Evolutionary conservation across 2,329 filamentous ascomycete species (phyloP).

Genomic region (Ceratocystis variospora): DNA sequence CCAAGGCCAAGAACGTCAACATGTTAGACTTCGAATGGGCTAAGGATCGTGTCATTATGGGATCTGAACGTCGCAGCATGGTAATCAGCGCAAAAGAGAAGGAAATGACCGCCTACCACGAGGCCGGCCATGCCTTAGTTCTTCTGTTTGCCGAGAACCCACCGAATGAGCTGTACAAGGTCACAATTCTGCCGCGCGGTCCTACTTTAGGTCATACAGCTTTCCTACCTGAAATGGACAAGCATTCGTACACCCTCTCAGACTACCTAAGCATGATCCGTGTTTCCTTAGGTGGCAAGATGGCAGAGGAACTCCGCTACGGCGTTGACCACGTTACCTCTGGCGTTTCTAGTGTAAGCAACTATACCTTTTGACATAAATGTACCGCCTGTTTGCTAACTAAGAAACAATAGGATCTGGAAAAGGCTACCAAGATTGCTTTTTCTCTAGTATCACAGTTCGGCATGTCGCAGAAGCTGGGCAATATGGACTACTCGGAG

Average conservation of each 20-base stretch:
- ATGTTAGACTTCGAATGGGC: constrained; percentile 88
- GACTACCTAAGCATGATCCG: constrained; percentile 74
- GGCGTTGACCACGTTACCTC: constrained; percentile 84
- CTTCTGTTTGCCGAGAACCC: constrained; percentile 64
- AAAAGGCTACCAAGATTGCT: constrained; percentile 65
- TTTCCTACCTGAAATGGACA: constrained; percentile 80
- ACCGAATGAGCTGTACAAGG: constrained; percentile 78
- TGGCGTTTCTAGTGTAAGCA: constrained; percentile 62
- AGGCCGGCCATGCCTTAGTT: constrained; percentile 88
- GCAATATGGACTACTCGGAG: constrained; percentile 75
- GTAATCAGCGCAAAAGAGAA: constrained; percentile 89
- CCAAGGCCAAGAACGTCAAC: constrained; percentile 60
- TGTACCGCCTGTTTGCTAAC: constrained; percentile 22
- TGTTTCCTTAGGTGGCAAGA: constrained; percentile 71
- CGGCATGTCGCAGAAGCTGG: constrained; percentile 78
- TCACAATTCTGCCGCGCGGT: constrained; percentile 88
- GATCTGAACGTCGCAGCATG: constrained; percentile 78
- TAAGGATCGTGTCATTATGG: constrained; percentile 96
- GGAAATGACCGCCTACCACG: constrained; percentile 87
- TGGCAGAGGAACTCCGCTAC: constrained; percentile 82
- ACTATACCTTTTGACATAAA: background rate
- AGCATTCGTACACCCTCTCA: constrained; percentile 73
- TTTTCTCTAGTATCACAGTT: constrained; percentile 79
- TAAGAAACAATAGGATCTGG: constrained; percentile 52
- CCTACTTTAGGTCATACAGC: constrained; percentile 75